Base-by-base conservation (phyloP, 768 basidiomycete species). In the Psilocybe tampanensis region DNA sequence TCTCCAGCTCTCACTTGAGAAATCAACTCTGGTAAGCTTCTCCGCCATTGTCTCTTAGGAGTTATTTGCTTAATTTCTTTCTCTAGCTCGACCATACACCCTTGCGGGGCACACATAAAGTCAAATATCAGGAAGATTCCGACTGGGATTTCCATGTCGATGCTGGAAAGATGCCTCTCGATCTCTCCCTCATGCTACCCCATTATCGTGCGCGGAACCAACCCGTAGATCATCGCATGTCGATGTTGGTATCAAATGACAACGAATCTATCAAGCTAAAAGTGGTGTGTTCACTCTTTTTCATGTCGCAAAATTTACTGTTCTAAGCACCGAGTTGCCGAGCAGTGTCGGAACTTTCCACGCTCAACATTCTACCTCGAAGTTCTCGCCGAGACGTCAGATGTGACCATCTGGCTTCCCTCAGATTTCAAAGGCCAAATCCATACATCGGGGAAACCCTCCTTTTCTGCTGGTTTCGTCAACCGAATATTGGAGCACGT, bases 171-270 rank as follows among this genome's bases (percentile, higher is more conserved):
- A 69, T 74, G 32, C 72, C 84, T 11, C 74, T 90, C 56, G 87
- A 92, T 64, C 66, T 89, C 51, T 83, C 86, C 21, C 81, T 92
- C 47, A 80, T 84, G 21, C 76, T 92, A 44, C 90, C 90, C 1
- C 90, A 92, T 65, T 90, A 90, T 65, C 89, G 90, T 41, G 89
- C 90, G 11, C 82, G 83, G 34, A 75, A 83, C 61, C 89, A 92
- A 64, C 90, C 90, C 0, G 69, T 88, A 24, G 81, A 85, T 39
- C 85, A 91, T 70, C 86, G 87, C 39, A 76, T 92, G 75, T 80
- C 80, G 67, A 87, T 92, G 84, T 83, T 84, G 66, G 68, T 90
- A 56, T 78, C 78, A 43, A 80, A 77, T 56, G 74, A 82, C 12
- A 67, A 72, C 3, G 75, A 76, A 15, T 79, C 84, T 6, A 78